Conservation (phyloP, 495 filamentous ascomycete species). For the Aspergillus baeticus region DNA sequence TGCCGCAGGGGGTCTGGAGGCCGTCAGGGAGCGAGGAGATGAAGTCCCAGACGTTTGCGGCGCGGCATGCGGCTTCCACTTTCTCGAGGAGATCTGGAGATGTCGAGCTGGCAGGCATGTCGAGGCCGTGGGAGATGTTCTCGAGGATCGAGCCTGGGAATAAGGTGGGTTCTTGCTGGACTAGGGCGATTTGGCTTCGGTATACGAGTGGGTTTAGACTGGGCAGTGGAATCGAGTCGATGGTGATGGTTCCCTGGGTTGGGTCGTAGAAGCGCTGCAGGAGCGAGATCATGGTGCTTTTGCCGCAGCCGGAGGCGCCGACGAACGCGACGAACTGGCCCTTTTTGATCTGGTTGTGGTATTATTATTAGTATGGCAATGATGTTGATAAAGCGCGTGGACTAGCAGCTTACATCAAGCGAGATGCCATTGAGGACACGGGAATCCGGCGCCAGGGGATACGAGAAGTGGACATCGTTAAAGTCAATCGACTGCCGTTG, state of each 20-base stretch:
- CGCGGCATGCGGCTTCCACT: conserved; percentile 72
- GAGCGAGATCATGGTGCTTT: conserved; percentile 76
- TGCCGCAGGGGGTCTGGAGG: conserved; percentile 72
- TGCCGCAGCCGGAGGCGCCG: conserved; percentile 79
- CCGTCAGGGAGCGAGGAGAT: conserved; percentile 74
- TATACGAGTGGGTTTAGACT: conserved; percentile 73
- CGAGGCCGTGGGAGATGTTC: conserved; percentile 56
- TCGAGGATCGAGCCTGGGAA: conserved; percentile 84
- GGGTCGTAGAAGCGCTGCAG: conserved; percentile 86
- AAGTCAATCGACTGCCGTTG: conserved; percentile 69
- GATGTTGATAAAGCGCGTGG: neutral
- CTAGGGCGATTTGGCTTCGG: conserved; percentile 70
- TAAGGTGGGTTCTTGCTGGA: conserved; percentile 84
- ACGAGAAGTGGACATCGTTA: conserved; percentile 75
- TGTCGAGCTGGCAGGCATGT: conserved; percentile 55
- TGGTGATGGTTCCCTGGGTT: conserved; percentile 62
- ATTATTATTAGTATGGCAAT: too few species aligned
- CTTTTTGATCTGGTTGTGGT: conserved; percentile 37
- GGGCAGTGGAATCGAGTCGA: conserved; percentile 73
- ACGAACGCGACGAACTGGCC: conserved; percentile 81
- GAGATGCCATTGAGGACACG: conserved; percentile 73
- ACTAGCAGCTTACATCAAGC: conserved; percentile 49
- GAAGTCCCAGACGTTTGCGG: conserved; percentile 91
- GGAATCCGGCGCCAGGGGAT: conserved; percentile 76
- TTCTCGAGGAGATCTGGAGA: conserved; percentile 63